Percentiles rank a stretch among this genome's conserved stretches.
Conservation (phyloP, 331 rosid genomes). For the Dryas integrifolia region DNA sequence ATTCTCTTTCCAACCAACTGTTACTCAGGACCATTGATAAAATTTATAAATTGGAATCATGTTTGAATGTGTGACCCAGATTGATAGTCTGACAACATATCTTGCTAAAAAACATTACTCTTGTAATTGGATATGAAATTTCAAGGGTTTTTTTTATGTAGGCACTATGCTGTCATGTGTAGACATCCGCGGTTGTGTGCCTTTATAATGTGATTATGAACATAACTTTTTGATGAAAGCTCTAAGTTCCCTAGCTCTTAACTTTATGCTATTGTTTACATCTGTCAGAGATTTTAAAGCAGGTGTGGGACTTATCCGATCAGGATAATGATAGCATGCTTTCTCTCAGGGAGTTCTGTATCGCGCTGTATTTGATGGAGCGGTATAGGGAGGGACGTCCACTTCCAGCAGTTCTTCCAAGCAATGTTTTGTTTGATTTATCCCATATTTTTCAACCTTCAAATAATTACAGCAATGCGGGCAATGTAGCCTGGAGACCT, state of each 20-base stretch:
- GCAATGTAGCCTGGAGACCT: conserved; percentile 61
- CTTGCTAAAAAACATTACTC: background rate
- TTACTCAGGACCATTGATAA: background rate
- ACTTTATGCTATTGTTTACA: conserved; percentile 36
- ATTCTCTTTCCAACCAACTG: background rate
- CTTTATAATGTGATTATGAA: conserved; percentile 5
- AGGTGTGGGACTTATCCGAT: conserved; percentile 98
- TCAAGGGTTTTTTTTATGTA: background rate
- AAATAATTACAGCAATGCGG: conserved; percentile 37
- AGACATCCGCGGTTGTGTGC: background rate
- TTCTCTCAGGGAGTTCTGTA: conserved; percentile 93
- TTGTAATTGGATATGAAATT: background rate
- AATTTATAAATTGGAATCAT: background rate
- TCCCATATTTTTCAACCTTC: conserved; percentile 56
- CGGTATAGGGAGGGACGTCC: conserved; percentile 84
- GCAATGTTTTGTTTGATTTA: conserved; percentile 61
- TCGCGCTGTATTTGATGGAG: conserved; percentile 94
- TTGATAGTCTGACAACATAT: background rate
- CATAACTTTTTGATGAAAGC: conserved; percentile 25
- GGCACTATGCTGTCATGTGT: background rate
- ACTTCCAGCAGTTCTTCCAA: conserved; percentile 84
- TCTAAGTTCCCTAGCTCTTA: conserved; percentile 33
- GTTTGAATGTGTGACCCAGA: background rate
- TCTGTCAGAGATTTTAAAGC: conserved; percentile 91
- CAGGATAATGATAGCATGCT: conserved; percentile 99